Base-by-base conservation (phyloP, 257 asterid species). In the Rauvolfia tetraphylla region DNA sequence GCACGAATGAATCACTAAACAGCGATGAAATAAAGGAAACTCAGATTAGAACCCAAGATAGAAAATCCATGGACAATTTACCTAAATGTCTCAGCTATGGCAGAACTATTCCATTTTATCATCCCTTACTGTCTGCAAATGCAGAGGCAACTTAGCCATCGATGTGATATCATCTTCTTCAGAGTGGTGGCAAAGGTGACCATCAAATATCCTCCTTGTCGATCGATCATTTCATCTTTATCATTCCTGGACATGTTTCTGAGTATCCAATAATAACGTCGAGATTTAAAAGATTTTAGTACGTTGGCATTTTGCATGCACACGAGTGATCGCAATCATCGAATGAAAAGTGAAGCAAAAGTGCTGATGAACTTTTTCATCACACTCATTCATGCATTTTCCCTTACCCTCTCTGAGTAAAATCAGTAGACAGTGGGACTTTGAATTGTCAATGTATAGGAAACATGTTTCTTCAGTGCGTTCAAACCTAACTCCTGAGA, bases 101-200 rank as follows among this genome's bases (percentile, higher is more conserved):
- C 71, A 67, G 27, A 72, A 67, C 48, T 68, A 41, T 58, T 58
- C 63, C 65, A 77, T 61, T 59, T 27, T 44, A 73, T 73, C 22
- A 68, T 46, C 67, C 79, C 79, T 81, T 79, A 68, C 5, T 88
- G 92, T 86, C 88, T 80, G 71, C 73, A 78, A 76, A 69, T 46
- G 53, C 48, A 44, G 2, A 58, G 79, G 88, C 87, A 86, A 9
- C 23, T 38, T 36, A 68, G 73, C 68, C 58, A 56, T 68, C 72
- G 75, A 78, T 86, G 81, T 78, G 81, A 80, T 71, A 73, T 75
- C 84, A 82, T 71, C 79, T 81, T 81, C 77, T 66, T 75, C 34
- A 78, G 59, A 54, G 62, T 54, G 81, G 86, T 59, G 53, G 79
- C 85, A 84, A 36, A 44, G 49, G 13, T 61, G 76, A 79, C 83